phyloP scores from a whole-genome alignment of 148 eudicot species.

The Cornus controversa region DNA sequence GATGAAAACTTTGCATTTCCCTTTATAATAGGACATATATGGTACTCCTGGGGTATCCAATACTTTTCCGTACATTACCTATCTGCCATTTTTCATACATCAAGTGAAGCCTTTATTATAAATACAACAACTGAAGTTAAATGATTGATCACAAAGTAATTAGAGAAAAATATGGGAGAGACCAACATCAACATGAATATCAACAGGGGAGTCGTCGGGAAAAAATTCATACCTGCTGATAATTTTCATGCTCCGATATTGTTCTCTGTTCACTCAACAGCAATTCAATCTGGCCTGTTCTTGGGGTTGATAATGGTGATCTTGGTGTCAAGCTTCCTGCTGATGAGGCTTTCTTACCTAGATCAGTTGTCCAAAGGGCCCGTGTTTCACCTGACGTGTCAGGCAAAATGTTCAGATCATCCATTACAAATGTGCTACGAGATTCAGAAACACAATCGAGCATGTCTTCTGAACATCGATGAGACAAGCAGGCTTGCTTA shows the following conservation, averaged over 20 bases:
- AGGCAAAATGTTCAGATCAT: constrained; percentile 36
- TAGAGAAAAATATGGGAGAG: neutral
- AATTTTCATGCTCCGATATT: constrained; percentile 79
- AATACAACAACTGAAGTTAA: neutral
- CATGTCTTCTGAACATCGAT: constrained; percentile 50
- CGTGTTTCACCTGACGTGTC: constrained; percentile 36
- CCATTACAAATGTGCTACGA: constrained; percentile 44
- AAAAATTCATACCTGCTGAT: constrained; percentile 66
- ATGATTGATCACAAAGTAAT: neutral
- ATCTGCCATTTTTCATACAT: neutral
- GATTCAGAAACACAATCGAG: constrained; percentile 54
- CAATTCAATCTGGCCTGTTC: constrained; percentile 76
- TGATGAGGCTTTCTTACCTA: constrained; percentile 52
- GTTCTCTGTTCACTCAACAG: constrained; percentile 64
- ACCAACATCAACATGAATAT: neutral
- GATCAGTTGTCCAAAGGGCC: constrained; percentile 32
- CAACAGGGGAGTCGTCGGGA: neutral
- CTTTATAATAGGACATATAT: no score
- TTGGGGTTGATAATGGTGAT: constrained; percentile 86
- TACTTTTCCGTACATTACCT: neutral
- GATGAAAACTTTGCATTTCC: no score
- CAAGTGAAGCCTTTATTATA: neutral
- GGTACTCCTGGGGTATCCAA: no score
- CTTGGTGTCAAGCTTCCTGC: constrained; percentile 81
- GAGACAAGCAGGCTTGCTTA: constrained; percentile 38